phyloP scores from a whole-genome alignment of 2,329 filamentous ascomycete genomes.

The Chalaropsis thielavioides region DNA sequence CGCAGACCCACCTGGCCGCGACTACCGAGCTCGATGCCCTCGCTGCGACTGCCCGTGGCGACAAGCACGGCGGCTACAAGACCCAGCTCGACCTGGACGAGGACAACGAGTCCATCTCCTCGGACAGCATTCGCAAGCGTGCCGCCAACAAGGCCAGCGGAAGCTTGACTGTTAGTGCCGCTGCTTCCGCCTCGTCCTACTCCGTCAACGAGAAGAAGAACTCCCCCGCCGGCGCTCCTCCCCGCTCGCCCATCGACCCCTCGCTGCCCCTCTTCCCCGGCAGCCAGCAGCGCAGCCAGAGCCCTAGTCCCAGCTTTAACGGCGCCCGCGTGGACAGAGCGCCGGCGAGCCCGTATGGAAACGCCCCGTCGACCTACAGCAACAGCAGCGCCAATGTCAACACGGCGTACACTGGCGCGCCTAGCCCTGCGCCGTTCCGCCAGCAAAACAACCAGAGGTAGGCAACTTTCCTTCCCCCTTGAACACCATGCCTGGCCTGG shows the following conservation, averaged over 20 bases:
- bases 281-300: constrained; percentile 23
- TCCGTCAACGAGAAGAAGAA: constrained; percentile 19
- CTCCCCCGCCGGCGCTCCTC: constrained; percentile 17
- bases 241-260: constrained; percentile 29
- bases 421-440: constrained; percentile 23
- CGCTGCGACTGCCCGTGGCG: constrained; percentile 75
- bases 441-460: constrained; percentile 30
- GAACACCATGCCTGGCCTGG: no score
- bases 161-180: constrained; percentile 22
- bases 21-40: constrained; percentile 83
- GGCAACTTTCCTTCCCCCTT: no score
- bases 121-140: constrained; percentile 28
- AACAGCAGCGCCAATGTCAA: constrained; percentile 20
- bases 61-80: constrained; percentile 43
- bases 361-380: constrained; percentile 22
- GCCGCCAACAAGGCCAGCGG: constrained; percentile 23
- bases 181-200: constrained; percentile 20
- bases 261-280: constrained; percentile 32
- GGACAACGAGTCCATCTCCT: constrained; percentile 29
- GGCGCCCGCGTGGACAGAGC: constrained; percentile 19
- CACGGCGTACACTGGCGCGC: constrained; percentile 24
- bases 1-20: constrained; percentile 59
- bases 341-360: constrained; percentile 25
- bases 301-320: constrained; percentile 24
- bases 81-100: constrained; percentile 26